Base-by-base conservation (phyloP, 1,284 basidiomycete species). In the Rhodofomes roseus region DNA sequence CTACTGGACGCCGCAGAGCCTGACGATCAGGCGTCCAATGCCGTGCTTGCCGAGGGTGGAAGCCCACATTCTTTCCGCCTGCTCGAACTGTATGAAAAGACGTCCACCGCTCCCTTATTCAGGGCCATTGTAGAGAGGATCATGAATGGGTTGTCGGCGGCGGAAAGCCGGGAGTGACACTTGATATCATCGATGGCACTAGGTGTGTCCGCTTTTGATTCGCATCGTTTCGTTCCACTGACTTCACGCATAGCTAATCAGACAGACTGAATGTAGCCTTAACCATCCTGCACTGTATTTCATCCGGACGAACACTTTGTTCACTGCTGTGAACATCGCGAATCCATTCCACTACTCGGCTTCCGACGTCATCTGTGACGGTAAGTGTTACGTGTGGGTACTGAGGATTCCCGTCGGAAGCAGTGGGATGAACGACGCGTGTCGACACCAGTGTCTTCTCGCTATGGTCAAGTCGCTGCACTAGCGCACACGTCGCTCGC, bases 1-100 rank as follows among this genome's bases (percentile, higher is more conserved):
- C 74, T 98, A 52, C 76, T 99, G 66, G 96, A 99, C 70, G 90
- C 87, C 23, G 89, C 79, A 51, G 76, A 75, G 62, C 59, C 65
- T 22, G 68, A 68, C 58, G 55, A 67, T n/a, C 60, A 65, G 61
- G 66, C 56, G 58, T 63, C 66, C 29, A 64, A 65, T 34, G 62
- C 44, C 55, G 65, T 65, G 63, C 60, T 27, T 63, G 66, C 54
- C 62, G 65, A 64, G 56, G 59, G 57, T 48, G 54, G 68, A 60
- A 40, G 66, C 67, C 36, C 60, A 56, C 63, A 62, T 55, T 72
- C 75, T 55, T 85, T 85, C 66, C 70, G 67, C 25, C 74, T 91
- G 62, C 70, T 88, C 56, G 70, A 74, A 55, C 73, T 76, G 60
- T 93, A 93, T 69, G 64, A 76, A 66, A 72, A 72, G 65, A 93